Percentiles rank a stretch among this genome's conserved stretches.
Evolutionary conservation across 148 eudicot genomes (phyloP).

Genomic region (Cornus kousa): DNA sequence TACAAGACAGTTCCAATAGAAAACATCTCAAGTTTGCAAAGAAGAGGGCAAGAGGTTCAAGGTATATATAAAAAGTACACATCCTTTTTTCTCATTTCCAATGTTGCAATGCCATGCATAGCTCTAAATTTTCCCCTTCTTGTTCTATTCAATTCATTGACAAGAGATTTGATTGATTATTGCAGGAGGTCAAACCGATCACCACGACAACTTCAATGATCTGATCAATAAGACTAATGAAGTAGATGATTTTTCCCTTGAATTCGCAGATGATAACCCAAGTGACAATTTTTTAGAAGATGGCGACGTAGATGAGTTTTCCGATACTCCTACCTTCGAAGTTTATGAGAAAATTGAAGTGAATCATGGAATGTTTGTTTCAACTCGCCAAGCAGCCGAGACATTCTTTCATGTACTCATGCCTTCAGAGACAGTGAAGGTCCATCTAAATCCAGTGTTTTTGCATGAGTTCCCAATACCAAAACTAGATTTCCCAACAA

Average conservation of each 20-base stretch:
- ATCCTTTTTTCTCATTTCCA: background rate
- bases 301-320: constrained; percentile 49
- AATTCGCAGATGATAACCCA: constrained; percentile 28
- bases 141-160: background rate
- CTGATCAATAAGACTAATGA: constrained; percentile 18
- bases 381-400: constrained; percentile 56
- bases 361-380: constrained; percentile 54
- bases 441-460: constrained; percentile 38
- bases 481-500: constrained; percentile 14
- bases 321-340: constrained; percentile 48
- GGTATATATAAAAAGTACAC: constrained; percentile 25
- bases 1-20: constrained; percentile 54
- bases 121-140: background rate
- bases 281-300: constrained; percentile 49
- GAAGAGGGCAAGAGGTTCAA: constrained; percentile 34
- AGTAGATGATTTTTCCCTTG: constrained; percentile 31
- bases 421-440: constrained; percentile 66
- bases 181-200: constrained; percentile 30
- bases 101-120: too few species aligned
- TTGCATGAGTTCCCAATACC: constrained; percentile 8
- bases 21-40: constrained; percentile 34
- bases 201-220: constrained; percentile 9
- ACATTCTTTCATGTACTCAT: constrained; percentile 69
- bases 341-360: constrained; percentile 59
- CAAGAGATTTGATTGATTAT: background rate